Percentiles rank a stretch among this genome's conserved stretches.
Conservation (phyloP, 2,329 filamentous ascomycete species). For the Tolypocladium tundrense region DNA sequence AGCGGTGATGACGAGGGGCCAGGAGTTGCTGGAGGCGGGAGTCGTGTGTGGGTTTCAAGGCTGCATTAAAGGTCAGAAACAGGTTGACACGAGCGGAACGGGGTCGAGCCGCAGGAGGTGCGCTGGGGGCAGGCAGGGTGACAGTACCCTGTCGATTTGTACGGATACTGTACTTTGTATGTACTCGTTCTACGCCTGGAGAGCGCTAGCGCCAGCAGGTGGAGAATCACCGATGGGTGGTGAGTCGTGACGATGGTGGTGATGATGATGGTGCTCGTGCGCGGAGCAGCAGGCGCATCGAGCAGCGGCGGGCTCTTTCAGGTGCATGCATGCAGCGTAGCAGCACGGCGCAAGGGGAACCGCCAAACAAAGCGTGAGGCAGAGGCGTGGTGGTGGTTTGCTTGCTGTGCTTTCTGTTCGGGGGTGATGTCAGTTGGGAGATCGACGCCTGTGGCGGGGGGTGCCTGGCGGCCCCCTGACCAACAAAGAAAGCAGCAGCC, state of each 20-base stretch:
- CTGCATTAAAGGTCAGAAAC: conserved; percentile 4
- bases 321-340: neutral
- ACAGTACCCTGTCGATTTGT: neutral
- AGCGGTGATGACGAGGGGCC: conserved; percentile 1
- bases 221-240: neutral
- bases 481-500: neutral
- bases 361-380: neutral
- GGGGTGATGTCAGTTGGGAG: neutral
- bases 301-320: neutral
- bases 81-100: conserved; percentile 2
- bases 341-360: neutral
- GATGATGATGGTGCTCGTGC: neutral
- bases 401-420: neutral
- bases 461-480: neutral
- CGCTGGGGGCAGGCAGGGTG: neutral
- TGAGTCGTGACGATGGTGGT: neutral
- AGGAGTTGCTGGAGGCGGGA: conserved; percentile 1
- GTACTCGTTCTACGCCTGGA: neutral
- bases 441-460: neutral
- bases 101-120: conserved; percentile 2
- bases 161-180: too few relatives aligned
- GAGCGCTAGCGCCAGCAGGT: neutral
- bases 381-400: neutral
- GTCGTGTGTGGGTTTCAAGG: conserved; percentile 4
- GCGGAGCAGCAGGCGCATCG: neutral